Percentiles rank a stretch among this genome's conserved stretches.
These are phyloP conservation scores for Condylostoma magnum DNA, from an alignment of 169 alveolate genomes.

Conservation along the genomic window DNA sequence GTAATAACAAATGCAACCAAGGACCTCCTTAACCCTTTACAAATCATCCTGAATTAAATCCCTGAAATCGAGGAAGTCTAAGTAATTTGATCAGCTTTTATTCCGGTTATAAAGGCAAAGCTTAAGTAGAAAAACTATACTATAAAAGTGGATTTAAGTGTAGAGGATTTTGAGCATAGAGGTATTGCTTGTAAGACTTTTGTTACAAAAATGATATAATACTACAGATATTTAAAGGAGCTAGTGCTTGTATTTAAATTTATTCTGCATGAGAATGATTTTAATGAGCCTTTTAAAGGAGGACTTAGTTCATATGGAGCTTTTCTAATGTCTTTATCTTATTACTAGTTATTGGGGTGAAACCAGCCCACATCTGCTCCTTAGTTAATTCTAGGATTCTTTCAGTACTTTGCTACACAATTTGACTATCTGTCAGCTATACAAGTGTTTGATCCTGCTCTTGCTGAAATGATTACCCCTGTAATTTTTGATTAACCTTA, in stretches of 20 bases:
- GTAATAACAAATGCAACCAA: not conserved
- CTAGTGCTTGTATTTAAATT: conserved; percentile 6
- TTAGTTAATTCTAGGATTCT: not conserved
- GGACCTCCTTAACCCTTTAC: not conserved
- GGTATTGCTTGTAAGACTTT: not conserved
- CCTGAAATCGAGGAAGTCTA: not conserved
- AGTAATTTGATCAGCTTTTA: conserved; percentile 7
- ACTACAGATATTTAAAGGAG: not conserved
- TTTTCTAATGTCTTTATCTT: conserved; percentile 7
- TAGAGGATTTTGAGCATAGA: not conserved
- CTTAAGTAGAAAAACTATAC: not conserved
- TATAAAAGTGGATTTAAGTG: conserved; percentile 7
- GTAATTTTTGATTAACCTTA: not conserved
- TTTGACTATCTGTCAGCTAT: not conserved
- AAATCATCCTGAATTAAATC: not conserved
- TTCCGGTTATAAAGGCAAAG: conserved; percentile 9
- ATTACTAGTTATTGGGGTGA: not conserved
- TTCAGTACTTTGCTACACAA: not conserved
- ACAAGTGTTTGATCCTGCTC: not conserved
- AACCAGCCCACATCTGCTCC: not conserved
- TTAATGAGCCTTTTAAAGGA: conserved; percentile 25
- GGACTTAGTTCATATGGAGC: conserved; percentile 15
- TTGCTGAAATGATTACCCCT: not conserved
- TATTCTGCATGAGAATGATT: not conserved
- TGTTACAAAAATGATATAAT: not conserved